Evolutionary conservation across 1,284 basidiomycete species (phyloP), one percentile per base, ranked within the genome.

Genomic region (Fomitopsis palustris): DNA sequence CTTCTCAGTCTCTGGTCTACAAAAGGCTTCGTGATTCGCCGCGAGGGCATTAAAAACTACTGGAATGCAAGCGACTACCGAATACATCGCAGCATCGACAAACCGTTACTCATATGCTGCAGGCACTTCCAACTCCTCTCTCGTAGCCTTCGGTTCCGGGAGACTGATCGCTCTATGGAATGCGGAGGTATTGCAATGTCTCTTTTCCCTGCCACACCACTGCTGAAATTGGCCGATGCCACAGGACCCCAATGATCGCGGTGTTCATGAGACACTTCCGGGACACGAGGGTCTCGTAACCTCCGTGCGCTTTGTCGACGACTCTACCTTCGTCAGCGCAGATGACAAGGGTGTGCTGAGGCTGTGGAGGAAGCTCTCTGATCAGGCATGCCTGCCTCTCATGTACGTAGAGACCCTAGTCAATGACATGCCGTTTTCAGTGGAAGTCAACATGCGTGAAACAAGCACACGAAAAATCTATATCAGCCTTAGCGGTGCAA

Each of bases 151-250:
- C 65, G 95, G 89, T 19, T 86, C 92, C 0, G 86, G 86, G n/a
- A 87, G 80, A 58, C 77, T 90, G 21, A 74, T 97, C 25, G 86
- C 88, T 5, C 73, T 96, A 12, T 97, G 95, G 95, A 74, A 92
- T 66, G 75, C 85, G 23, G 74, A 81, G 58, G 83, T 83, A 61
- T 67, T 70, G 39, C 16, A 33, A 23, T 3, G 5, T 10, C 35
- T 9, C 6, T 38, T 31, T 17, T 61, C 49, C 58, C 53, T 57
- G 45, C 33, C 21, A 17, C 37, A 27, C 16, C 5, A 6, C 4
- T 23, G 5, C 21, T 39, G 12, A 53, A 17, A 35, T 37, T 8
- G 16, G 1, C 10, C 8, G 12, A 14, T 12, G 17, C 16, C 19
- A 14, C 61, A 90, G 85, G 78, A 83, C 62, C 62, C 71, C 10